Evolutionary conservation across 2,329 filamentous ascomycete genomes (phyloP).

Genomic region (Mycosphaerelloides madeirae): DNA sequence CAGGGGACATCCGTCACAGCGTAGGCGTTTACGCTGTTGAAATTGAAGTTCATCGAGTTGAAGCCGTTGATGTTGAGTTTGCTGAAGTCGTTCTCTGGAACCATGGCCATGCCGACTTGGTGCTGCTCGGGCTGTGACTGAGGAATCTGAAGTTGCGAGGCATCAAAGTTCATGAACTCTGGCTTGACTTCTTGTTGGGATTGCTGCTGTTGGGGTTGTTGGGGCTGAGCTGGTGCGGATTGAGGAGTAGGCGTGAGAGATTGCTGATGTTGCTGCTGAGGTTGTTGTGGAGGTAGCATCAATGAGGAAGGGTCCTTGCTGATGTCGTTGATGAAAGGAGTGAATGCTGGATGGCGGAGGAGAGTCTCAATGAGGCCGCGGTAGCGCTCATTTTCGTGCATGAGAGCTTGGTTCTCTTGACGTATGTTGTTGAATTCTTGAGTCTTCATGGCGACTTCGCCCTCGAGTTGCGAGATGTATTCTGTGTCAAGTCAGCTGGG

Average conservation of each 20-base stretch:
- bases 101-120: conserved; percentile 71
- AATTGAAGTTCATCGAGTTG: conserved; percentile 43
- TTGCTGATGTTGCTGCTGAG: conserved; percentile 26
- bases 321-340: conserved; percentile 43
- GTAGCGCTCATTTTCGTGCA: conserved; percentile 54
- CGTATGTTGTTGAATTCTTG: conserved; percentile 79
- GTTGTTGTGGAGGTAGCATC: conserved; percentile 22
- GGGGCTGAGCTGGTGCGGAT: conserved; percentile 15
- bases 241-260: conserved; percentile 15
- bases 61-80: conserved; percentile 59
- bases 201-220: conserved; percentile 28
- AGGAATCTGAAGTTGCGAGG: conserved; percentile 34
- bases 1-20: conserved; percentile 27
- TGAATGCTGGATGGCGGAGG: conserved; percentile 46
- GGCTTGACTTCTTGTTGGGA: conserved; percentile 31
- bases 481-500: conserved; percentile 69
- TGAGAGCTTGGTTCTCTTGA: conserved; percentile 63
- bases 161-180: conserved; percentile 35
- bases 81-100: conserved; percentile 76
- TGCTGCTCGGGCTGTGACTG: conserved; percentile 30
- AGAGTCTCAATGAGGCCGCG: conserved; percentile 73
- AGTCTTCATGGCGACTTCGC: conserved; percentile 76
- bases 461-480: conserved; percentile 92
- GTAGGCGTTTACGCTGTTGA: conserved; percentile 30
- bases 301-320: conserved; percentile 37